phyloP scores from a whole-genome alignment of 75 land plant species.

The Azolla pinnata region DNA sequence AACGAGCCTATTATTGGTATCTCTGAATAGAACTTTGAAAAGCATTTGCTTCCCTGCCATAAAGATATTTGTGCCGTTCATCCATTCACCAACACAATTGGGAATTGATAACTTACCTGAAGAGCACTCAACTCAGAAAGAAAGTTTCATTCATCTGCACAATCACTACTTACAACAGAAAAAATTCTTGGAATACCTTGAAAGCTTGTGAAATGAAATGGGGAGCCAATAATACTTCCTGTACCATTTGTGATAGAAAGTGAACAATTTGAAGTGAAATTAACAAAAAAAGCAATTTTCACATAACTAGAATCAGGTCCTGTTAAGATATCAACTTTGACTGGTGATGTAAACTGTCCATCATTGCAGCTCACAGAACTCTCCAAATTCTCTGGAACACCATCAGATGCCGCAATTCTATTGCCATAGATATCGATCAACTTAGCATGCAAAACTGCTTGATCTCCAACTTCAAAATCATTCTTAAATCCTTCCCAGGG shows the following conservation, averaged over 20 bases:
- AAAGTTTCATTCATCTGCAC: not conserved
- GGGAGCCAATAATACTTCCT: not conserved
- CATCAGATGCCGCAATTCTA: not conserved
- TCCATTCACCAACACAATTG: not conserved
- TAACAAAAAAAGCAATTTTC: not conserved
- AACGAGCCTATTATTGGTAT: not conserved
- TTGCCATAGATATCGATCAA: constrained; percentile 1
- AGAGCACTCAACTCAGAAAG: no score
- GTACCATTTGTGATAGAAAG: constrained; percentile 4
- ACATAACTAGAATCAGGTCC: not conserved
- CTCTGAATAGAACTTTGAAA: constrained; percentile 3
- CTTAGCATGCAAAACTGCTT: not conserved
- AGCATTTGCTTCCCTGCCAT: not conserved
- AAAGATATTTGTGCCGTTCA: not conserved
- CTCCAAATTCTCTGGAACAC: constrained; percentile 2
- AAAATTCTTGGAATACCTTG: not conserved
- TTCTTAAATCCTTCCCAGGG: not conserved
- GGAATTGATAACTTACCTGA: constrained; percentile 5
- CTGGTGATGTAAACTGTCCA: not conserved
- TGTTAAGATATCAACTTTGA: not conserved
- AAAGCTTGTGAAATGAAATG: constrained; percentile 2
- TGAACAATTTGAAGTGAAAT: not conserved
- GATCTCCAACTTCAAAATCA: not conserved
- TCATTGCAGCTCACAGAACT: not conserved
- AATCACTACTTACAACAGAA: not conserved